Evolutionary conservation across 495 filamentous ascomycete species (phyloP).

Genomic region (Penicillium lagena): DNA sequence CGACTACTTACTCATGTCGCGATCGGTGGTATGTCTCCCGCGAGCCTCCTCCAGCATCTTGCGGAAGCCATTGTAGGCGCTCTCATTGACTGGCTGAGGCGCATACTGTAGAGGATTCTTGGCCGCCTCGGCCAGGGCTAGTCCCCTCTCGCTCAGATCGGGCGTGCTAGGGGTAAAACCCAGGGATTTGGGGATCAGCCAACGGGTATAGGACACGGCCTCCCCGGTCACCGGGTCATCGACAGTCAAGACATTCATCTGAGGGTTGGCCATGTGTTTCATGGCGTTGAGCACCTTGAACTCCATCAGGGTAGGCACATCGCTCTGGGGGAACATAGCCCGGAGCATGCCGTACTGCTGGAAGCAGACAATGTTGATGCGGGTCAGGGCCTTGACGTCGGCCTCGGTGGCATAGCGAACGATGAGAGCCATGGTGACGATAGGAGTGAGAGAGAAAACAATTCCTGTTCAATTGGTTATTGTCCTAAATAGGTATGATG

Average conservation of each 20-base stretch:
- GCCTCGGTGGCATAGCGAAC: conserved; percentile 17
- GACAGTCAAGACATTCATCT: conserved; percentile 19
- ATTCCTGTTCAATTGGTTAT: background rate
- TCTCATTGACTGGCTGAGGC: conserved; percentile 16
- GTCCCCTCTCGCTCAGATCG: conserved; percentile 10
- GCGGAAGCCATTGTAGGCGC: conserved; percentile 8
- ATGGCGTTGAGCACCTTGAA: conserved; percentile 16
- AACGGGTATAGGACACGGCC: conserved; percentile 14
- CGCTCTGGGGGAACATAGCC: conserved; percentile 11
- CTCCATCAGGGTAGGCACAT: background rate
- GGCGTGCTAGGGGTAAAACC: conserved; percentile 1
- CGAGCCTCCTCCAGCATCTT: conserved; percentile 8
- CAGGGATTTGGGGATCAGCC: conserved; percentile 12
- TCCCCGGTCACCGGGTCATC: conserved; percentile 8
- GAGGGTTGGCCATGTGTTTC: conserved; percentile 17
- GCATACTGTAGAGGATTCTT: conserved; percentile 8
- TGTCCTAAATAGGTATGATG: too few species aligned
- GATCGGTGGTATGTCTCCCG: conserved; percentile 9
- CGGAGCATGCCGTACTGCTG: conserved; percentile 2
- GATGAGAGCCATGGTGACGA: conserved; percentile 5
- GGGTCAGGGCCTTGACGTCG: conserved; percentile 12
- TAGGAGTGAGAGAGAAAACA: background rate
- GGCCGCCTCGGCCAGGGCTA: conserved; percentile 1
- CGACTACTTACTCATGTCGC: conserved; percentile 16
- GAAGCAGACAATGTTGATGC: conserved; percentile 18